Conservation (phyloP, 495 filamentous ascomycete species). For the Darksidea phi region DNA sequence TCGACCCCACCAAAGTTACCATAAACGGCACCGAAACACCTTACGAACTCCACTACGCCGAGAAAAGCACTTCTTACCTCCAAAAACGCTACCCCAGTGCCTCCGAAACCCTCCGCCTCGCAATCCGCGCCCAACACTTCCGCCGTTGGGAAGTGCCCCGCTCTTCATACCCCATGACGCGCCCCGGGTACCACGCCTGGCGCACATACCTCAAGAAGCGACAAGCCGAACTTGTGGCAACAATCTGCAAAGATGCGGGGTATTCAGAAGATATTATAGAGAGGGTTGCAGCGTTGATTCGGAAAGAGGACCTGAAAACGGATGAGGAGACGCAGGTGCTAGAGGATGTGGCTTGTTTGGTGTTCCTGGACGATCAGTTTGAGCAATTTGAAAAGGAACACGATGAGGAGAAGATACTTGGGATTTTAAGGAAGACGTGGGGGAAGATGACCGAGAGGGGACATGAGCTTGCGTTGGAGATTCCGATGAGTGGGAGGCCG, state of each 20-base stretch:
- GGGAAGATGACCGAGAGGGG: slow-evolving; percentile 72
- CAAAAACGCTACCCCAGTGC: slow-evolving; percentile 53
- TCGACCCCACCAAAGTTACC: slow-evolving; percentile 59
- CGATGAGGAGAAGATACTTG: slow-evolving; percentile 71
- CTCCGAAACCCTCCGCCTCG: slow-evolving; percentile 63
- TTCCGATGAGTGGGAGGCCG: slow-evolving; percentile 61
- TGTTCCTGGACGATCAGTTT: slow-evolving; percentile 83
- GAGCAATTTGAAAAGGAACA: slow-evolving; percentile 67
- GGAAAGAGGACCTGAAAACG: slow-evolving; percentile 63
- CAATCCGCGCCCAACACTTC: slow-evolving; percentile 80
- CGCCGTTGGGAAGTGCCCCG: slow-evolving; percentile 78
- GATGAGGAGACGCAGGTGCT: slow-evolving; percentile 68
- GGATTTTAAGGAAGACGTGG: slow-evolving; percentile 79
- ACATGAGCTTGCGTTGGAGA: slow-evolving; percentile 63
- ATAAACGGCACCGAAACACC: slow-evolving; percentile 50
- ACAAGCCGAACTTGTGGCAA: slow-evolving; percentile 61
- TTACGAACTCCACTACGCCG: slow-evolving; percentile 77
- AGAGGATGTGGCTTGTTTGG: slow-evolving; percentile 82
- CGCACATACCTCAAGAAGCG: slow-evolving; percentile 66
- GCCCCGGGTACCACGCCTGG: slow-evolving; percentile 73
- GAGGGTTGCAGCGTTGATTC: slow-evolving; percentile 59
- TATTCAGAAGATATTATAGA: slow-evolving; percentile 50
- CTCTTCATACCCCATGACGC: slow-evolving; percentile 63
- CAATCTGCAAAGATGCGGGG: slow-evolving; percentile 55
- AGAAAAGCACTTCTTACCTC: slow-evolving; percentile 73